Evolutionary conservation across 2,329 filamentous ascomycete species (phyloP), one percentile per base, ranked within the genome.

Genomic region (Sporothrix variecibatus): DNA sequence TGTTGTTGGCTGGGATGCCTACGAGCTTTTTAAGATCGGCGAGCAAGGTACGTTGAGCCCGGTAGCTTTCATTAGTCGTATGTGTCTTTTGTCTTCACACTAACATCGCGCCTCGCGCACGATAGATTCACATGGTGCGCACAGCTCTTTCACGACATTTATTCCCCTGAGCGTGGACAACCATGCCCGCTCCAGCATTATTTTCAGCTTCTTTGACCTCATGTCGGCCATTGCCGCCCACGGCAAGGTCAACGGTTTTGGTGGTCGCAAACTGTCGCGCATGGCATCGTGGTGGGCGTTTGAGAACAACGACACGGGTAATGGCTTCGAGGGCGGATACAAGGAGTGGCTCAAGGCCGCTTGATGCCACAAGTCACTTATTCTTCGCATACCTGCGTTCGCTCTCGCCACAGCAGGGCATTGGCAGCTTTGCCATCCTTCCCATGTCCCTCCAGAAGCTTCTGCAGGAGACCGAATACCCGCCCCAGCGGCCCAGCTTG

Each of bases 281-380:
- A 94, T 97, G 88, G 96, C 95, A 56, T 94, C 95, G 64, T 99
- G 96, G 96, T 99, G 96, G 96, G 94, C 95, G 0, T 99, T 99
- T 81, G 95, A 98, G 80, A 94, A 97, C 78, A 89, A 87, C 65
- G 95, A 98, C 81, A 91, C 91, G 7, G 93, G 93, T 58, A 95
- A 93, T 81, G 96, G 96, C 20, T 99, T 99, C 78, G 96, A 98
- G 78, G 94, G 94, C 56, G 95, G 95, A 72, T 99, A 99, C 83
- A 93, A 93, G 80, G 90, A 90, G 62, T 99, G 96, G 95, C 86
- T 92, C 78, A 91, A 86, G 92, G 95, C 95, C 75, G 96, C 96
- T 75, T 75, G 94, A 98, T 86, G 96, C 96, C 72, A 94, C 95
- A 26, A 97, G 95, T 80, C 96, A 99, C 85, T 86, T 99, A 72